Percentiles rank a stretch among this genome's conserved stretches.
Evolutionary conservation across 805 yeast species (phyloP).

Genomic region (Yamadazyma sp.): DNA sequence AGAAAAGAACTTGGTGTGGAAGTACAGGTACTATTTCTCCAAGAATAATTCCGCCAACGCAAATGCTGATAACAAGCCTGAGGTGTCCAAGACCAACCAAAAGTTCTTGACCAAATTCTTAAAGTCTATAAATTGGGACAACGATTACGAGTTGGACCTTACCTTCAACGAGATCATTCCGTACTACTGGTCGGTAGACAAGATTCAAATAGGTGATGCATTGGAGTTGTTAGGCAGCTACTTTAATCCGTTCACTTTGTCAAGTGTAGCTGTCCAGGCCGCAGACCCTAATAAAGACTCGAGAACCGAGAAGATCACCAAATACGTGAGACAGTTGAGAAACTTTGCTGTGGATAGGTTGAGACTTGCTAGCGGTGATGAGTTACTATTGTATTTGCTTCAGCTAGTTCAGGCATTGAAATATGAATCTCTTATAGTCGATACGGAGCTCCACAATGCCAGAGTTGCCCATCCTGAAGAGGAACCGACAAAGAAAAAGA

Average conservation of each 20-base stretch:
- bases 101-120: slow-evolving; percentile 70
- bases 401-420: slow-evolving; percentile 91
- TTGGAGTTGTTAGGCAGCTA: slow-evolving; percentile 80
- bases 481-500: not conserved
- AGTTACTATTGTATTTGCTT: slow-evolving; percentile 74
- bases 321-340: slow-evolving; percentile 53
- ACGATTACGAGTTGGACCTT: slow-evolving; percentile 75
- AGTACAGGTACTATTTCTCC: slow-evolving; percentile 72
- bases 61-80: slow-evolving; percentile 12
- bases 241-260: slow-evolving; percentile 52
- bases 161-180: slow-evolving; percentile 68
- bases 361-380: slow-evolving; percentile 74
- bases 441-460: slow-evolving; percentile 12
- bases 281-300: slow-evolving; percentile 22
- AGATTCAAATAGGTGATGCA: slow-evolving; percentile 80
- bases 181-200: slow-evolving; percentile 59
- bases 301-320: slow-evolving; percentile 30
- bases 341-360: slow-evolving; percentile 87
- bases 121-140: slow-evolving; percentile 86
- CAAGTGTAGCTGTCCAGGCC: slow-evolving; percentile 1
- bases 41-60: slow-evolving; percentile 23
- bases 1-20: slow-evolving; percentile 89
- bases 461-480: slow-evolving; percentile 3
- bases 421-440: slow-evolving; percentile 53
- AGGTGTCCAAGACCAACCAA: slow-evolving; percentile 41